These are phyloP conservation scores for Chenopodium album DNA, from an alignment of 148 eudicot genomes.

Conservation along the genomic window DNA sequence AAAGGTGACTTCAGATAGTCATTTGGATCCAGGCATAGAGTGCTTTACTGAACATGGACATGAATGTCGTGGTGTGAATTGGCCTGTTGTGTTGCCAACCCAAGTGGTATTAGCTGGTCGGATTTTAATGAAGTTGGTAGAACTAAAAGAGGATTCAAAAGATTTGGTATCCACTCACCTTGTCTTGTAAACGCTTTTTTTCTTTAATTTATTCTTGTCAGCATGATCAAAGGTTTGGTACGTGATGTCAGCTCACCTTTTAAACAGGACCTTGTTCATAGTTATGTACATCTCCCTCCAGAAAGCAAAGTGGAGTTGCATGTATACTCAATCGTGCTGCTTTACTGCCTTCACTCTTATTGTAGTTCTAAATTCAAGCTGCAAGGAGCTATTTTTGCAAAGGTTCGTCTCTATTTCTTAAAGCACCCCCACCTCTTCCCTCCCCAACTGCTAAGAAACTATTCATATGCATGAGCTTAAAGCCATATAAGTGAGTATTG, in stretches of 20 bases:
- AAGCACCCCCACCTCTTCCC: not conserved
- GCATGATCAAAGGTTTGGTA: slow-evolving; percentile 10
- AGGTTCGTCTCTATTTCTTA: slow-evolving; percentile 41
- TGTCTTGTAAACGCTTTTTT: slow-evolving; percentile 11
- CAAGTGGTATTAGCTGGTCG: slow-evolving; percentile 85
- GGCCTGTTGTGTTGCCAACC: slow-evolving; percentile 91
- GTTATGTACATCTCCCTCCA: slow-evolving; percentile 55
- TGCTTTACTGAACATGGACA: slow-evolving; percentile 69
- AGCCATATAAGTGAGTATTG: not conserved
- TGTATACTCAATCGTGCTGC: slow-evolving; percentile 64
- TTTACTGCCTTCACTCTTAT: slow-evolving; percentile 59
- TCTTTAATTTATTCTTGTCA: slow-evolving; percentile 7
- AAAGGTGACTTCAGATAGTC: slow-evolving; percentile 38
- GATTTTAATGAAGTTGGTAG: slow-evolving; percentile 53
- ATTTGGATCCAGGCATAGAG: slow-evolving; percentile 29
- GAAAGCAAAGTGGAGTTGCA: slow-evolving; percentile 72
- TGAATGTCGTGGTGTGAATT: slow-evolving; percentile 81
- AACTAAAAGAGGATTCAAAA: slow-evolving; percentile 37
- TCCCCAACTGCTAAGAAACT: not conserved
- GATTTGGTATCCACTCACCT: slow-evolving; percentile 40
- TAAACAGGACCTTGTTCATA: slow-evolving; percentile 71
- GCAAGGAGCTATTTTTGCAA: slow-evolving; percentile 47
- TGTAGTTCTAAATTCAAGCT: slow-evolving; percentile 43
- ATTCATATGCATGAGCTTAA: not conserved
- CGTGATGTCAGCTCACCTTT: slow-evolving; percentile 20